Evolutionary conservation across 306 rosid species (phyloP).

Genomic region (Castanea mollissima): DNA sequence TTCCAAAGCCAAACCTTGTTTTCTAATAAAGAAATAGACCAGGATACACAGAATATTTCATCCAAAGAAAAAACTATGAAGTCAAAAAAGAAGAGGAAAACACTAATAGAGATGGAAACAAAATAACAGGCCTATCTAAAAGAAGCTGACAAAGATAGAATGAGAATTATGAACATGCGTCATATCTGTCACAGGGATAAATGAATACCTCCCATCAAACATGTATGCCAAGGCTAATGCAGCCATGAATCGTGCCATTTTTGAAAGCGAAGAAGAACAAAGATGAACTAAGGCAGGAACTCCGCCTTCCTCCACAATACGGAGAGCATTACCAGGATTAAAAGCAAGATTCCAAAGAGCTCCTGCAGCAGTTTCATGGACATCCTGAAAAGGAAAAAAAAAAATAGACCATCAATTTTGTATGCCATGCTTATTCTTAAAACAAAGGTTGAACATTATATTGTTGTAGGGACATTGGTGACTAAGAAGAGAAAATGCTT

Average conservation of each 20-base stretch:
- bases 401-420: slow-evolving; percentile 11
- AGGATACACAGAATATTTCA: neutral
- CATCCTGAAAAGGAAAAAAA: slow-evolving; percentile 78
- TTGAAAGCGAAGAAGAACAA: slow-evolving; percentile 87
- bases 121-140: neutral
- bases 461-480: slow-evolving; percentile 6
- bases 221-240: slow-evolving; percentile 97
- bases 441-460: slow-evolving; percentile 5
- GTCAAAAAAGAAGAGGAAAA: neutral
- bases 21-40: neutral
- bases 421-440: neutral
- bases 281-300: slow-evolving; percentile 93
- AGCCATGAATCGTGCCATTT: slow-evolving; percentile 99
- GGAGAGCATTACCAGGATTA: slow-evolving; percentile 94
- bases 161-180: neutral
- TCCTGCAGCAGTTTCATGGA: slow-evolving; percentile 99
- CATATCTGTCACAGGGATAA: neutral
- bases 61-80: neutral
- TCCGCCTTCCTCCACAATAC: slow-evolving; percentile 98
- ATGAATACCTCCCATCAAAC: slow-evolving; percentile 93
- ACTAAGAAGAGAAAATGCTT: slow-evolving; percentile 38
- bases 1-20: slow-evolving; percentile 4
- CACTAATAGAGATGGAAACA: neutral
- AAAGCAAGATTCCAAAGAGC: slow-evolving; percentile 99
- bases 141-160: neutral